A percentile compares a stretch with the other conserved stretches of the same genome.
Evolutionary conservation across 257 asterid genomes (phyloP).

Genomic region (Jacaranda mimosifolia): DNA sequence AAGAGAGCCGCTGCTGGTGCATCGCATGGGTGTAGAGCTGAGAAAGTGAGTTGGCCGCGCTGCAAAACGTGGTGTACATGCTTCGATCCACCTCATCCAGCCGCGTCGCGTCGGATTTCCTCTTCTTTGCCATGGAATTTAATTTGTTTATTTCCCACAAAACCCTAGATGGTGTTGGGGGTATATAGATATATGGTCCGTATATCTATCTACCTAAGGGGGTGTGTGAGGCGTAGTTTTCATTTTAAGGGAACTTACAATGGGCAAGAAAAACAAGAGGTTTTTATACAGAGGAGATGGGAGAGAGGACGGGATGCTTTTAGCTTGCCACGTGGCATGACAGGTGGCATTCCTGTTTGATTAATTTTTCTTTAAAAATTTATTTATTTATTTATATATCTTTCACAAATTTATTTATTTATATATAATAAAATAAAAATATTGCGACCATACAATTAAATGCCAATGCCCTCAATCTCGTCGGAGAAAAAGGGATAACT

Average conservation of each 20-base stretch:
- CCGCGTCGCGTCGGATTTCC: conserved; percentile 85
- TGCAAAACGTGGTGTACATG: conserved; percentile 85
- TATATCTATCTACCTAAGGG: neutral
- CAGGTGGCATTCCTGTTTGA: conserved; percentile 8
- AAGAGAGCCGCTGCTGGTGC: conserved; percentile 88
- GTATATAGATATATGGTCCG: neutral
- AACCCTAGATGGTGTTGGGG: conserved; percentile 51
- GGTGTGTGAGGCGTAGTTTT: conserved; percentile 15
- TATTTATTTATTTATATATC: too few relatives aligned
- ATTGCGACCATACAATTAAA: too few relatives aligned
- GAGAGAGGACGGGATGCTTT: conserved; percentile 14
- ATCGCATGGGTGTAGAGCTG: conserved; percentile 93
- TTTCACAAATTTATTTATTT: too few relatives aligned
- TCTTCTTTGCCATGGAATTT: conserved; percentile 77
- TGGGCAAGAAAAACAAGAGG: neutral
- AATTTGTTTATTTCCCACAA: neutral
- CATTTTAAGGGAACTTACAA: conserved; percentile 13
- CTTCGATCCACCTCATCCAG: conserved; percentile 97
- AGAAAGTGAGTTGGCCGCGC: conserved; percentile 90
- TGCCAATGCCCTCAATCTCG: too few relatives aligned
- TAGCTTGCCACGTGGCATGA: conserved; percentile 23
- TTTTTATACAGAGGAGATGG: conserved; percentile 28
- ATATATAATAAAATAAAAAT: too few relatives aligned
- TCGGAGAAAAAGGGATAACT: too few relatives aligned
- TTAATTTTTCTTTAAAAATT: too few relatives aligned